Percentiles rank a stretch among this genome's conserved stretches.
These are phyloP conservation scores for Limonium bicolor DNA, from an alignment of 148 eudicot species.

Conservation along the genomic window DNA sequence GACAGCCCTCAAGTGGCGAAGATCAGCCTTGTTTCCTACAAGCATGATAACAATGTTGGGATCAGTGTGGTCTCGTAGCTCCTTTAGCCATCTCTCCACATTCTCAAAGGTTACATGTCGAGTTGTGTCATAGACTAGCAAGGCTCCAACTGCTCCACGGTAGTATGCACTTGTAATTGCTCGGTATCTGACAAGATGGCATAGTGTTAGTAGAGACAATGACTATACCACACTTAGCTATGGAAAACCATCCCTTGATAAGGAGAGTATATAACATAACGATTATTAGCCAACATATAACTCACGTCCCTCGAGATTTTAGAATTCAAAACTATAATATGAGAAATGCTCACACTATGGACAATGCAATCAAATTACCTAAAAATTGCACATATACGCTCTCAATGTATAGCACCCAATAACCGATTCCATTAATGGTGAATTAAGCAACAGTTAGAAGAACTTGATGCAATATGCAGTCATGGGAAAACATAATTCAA, in stretches of 20 bases:
- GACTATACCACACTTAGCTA: background rate
- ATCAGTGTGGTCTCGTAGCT: background rate
- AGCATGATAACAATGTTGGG: background rate
- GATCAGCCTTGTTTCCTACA: background rate
- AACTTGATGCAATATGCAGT: too few species aligned
- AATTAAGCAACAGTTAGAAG: too few species aligned
- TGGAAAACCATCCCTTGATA: background rate
- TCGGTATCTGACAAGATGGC: background rate
- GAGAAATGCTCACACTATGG: too few species aligned
- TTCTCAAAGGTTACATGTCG: slow-evolving; percentile 1
- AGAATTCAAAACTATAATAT: too few species aligned
- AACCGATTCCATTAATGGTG: too few species aligned
- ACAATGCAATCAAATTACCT: too few species aligned
- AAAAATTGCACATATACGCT: too few species aligned
- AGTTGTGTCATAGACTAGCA: slow-evolving; percentile 3
- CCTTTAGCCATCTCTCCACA: slow-evolving; percentile 2
- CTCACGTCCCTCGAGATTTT: too few species aligned
- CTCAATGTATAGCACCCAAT: too few species aligned
- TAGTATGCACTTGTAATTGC: slow-evolving; percentile 1
- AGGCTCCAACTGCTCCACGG: slow-evolving; percentile 8
- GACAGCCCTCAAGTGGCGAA: background rate
- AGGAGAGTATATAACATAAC: too few species aligned
- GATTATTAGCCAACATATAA: too few species aligned
- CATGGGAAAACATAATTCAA: too few species aligned
- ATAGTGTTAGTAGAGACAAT: background rate